A percentile compares a stretch with the other conserved stretches of the same genome.
Conservation (phyloP, 768 basidiomycete genomes). For the Boletus reticuloceps region DNA sequence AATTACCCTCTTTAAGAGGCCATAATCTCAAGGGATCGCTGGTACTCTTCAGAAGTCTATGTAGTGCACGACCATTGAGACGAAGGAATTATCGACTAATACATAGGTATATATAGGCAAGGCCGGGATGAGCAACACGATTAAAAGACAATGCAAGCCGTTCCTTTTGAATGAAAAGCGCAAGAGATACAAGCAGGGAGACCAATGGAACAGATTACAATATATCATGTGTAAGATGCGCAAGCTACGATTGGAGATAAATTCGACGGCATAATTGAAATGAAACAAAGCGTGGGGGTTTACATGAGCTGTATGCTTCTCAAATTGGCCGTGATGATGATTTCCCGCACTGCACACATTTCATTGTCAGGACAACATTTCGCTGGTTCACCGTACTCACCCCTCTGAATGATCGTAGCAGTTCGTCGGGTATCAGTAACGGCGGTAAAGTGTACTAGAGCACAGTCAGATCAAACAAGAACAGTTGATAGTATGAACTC, state of each 20-base stretch:
- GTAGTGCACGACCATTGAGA: conserved; percentile 1
- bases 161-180: conserved; percentile 8
- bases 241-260: conserved; percentile 5
- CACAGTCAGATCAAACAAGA: conserved; percentile 6
- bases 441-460: conserved; percentile 70
- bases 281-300: not conserved
- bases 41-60: conserved; percentile 1
- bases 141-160: conserved; percentile 12
- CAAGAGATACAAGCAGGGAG: conserved; percentile 17
- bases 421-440: conserved; percentile 81
- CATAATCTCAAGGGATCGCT: not conserved
- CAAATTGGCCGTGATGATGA: conserved; percentile 66
- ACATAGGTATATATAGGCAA: conserved; percentile 26
- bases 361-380: not conserved
- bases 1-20: not conserved
- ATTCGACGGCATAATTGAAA: conserved; percentile 5
- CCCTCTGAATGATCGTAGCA: conserved; percentile 67
- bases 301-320: conserved; percentile 47
- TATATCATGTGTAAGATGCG: conserved; percentile 19
- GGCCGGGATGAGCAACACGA: not conserved
- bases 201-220: conserved; percentile 12
- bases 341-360: conserved; percentile 54
- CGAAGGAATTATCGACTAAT: conserved; percentile 11
- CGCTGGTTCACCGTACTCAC: conserved; percentile 38
- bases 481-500: conserved; percentile 21